Conservation (phyloP, 768 basidiomycete genomes). For the Pleurotus pulmonarius region DNA sequence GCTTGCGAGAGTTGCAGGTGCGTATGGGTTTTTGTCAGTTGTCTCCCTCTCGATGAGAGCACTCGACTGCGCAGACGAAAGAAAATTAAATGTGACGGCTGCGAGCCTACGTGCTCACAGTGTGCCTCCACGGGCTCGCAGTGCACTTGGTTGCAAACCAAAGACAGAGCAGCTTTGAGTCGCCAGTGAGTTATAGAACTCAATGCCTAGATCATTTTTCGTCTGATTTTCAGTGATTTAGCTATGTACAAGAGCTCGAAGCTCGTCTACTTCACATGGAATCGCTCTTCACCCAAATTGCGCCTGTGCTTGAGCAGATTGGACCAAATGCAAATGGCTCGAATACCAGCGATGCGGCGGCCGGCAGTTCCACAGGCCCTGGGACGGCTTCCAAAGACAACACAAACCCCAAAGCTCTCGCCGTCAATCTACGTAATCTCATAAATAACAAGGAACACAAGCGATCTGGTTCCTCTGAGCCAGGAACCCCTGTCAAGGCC, state of each 20-base stretch:
- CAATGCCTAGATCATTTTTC: constrained; percentile 10
- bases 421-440: constrained; percentile 4
- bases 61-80: constrained; percentile 54
- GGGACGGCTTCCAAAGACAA: constrained; percentile 32
- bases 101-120: constrained; percentile 82
- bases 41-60: constrained; percentile 13
- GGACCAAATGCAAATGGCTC: constrained; percentile 48
- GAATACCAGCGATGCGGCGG: constrained; percentile 21
- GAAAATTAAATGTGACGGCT: constrained; percentile 93
- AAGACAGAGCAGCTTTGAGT: constrained; percentile 85
- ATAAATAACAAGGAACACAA: constrained; percentile 5
- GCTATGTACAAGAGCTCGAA: constrained; percentile 91
- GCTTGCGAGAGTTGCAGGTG: constrained; percentile 89
- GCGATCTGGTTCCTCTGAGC: constrained; percentile 22
- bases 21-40: constrained; percentile 22
- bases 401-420: constrained; percentile 7
- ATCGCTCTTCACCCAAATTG: constrained; percentile 76
- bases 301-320: constrained; percentile 73
- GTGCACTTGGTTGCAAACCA: constrained; percentile 89
- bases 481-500: constrained; percentile 45
- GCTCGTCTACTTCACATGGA: constrained; percentile 87
- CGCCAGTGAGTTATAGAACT: constrained; percentile 63
- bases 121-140: constrained; percentile 70
- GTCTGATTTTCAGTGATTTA: constrained; percentile 25
- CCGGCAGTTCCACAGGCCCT: constrained; percentile 31